Conservation (phyloP, 2,329 filamentous ascomycete genomes). For the Colletotrichum siamense region DNA sequence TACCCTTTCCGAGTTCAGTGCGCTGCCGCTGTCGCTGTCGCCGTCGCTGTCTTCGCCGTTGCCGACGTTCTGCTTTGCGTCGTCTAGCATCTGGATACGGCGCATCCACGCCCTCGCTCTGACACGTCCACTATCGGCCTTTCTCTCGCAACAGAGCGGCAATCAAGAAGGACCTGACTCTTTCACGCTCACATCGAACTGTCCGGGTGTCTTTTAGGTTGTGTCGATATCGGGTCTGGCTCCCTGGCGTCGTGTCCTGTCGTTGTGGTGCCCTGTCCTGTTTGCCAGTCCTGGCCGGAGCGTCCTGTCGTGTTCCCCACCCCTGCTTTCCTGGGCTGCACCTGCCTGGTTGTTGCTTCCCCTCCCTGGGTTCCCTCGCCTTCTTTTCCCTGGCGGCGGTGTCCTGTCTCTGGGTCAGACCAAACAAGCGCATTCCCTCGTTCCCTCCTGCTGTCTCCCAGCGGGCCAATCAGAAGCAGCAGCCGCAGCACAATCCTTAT, state of each 20-base stretch:
- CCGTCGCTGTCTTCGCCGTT: neutral
- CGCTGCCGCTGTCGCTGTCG: neutral
- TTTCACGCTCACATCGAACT: neutral
- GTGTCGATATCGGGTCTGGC: neutral
- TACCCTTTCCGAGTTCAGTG: neutral
- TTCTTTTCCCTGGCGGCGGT: slow-evolving; percentile 15
- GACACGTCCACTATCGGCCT: neutral
- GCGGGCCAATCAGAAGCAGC: neutral
- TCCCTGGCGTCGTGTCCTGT: neutral
- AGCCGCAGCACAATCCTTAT: neutral
- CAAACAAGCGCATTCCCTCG: slow-evolving; percentile 14
- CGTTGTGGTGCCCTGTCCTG: neutral
- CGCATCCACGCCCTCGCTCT: neutral
- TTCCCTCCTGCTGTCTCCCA: neutral
- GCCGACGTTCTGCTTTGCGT: neutral
- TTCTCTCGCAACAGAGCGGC: neutral
- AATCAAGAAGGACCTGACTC: neutral
- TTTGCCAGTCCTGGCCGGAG: neutral
- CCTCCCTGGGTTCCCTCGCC: slow-evolving; percentile 11
- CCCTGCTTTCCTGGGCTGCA: neutral
- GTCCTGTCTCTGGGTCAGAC: slow-evolving; percentile 9
- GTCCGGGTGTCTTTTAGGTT: slow-evolving; percentile 12
- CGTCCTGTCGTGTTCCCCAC: neutral
- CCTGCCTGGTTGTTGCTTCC: neutral
- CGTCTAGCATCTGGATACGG: neutral